Base-by-base conservation (phyloP, 2,329 filamentous ascomycete genomes). In the Leptodontidium sp. region DNA sequence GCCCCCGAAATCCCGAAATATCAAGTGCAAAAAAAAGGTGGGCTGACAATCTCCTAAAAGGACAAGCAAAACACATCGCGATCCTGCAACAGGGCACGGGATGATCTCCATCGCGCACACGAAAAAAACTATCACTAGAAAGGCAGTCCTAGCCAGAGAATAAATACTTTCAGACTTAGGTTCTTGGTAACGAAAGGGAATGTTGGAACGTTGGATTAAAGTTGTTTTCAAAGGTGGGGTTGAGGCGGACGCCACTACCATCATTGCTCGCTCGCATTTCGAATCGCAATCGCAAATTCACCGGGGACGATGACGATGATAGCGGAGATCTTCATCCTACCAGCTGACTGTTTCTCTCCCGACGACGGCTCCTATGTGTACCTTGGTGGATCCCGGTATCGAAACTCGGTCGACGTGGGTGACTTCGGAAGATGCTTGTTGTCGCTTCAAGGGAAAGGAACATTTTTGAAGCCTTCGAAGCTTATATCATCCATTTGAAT, bases 211-310 rank as follows among this genome's bases (percentile, higher is more conserved):
- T 55, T 35, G 26, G 52, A 55, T 55, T 55, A 55, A 35, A 55
- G 52, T 55, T 55, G 52, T 55, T 6, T 6, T 47, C 12, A 55
- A 55, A 55, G 52, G 52, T 55, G 52, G 52, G 52, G 52, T 35
- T 4, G 38, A 40, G 52, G 14, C 14, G 12, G 52, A 55, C 29
- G 52, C 52, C 52, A 55, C 52, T 35, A 26, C 52, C 52, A 55
- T 55, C 52, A 55, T 55, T 55, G 29, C 11, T 32, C 50, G 50
- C n/a, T 15, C 24, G 12, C n/a, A 32, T 32, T 53, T 24, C 52
- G 52, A 55, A 35, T 55, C 52, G 52, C 29, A 55, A 47, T 47
- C 43, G 43, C 8, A 55, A 55, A 55, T 15, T 17, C 32, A 14
- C 29, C 26, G 11, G 29, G 52, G 17, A 32, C 29, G 17, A n/a